These are phyloP conservation scores for Suhomyces anneliseae DNA, from an alignment of 1,139 yeast species.

Conservation along the genomic window DNA sequence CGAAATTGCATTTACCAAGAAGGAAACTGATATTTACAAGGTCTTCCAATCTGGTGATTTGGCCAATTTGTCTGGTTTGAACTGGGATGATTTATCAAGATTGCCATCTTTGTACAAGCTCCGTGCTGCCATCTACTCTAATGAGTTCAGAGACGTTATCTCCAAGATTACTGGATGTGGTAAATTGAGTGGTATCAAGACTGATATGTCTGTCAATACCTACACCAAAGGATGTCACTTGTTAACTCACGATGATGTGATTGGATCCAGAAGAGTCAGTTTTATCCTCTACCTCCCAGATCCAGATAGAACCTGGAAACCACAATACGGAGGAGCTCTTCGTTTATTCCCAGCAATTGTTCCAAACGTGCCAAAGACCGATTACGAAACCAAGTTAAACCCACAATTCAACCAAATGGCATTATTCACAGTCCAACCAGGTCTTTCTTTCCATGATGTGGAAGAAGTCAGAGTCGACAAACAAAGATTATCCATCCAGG, in stretches of 20 bases:
- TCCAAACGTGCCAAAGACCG: slow-evolving; percentile 88
- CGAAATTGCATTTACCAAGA: slow-evolving; percentile 86
- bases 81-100: slow-evolving; percentile 70
- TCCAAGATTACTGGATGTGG: slow-evolving; percentile 87
- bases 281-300: slow-evolving; percentile 91
- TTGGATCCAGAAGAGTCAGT: slow-evolving; percentile 91
- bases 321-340: slow-evolving; percentile 88
- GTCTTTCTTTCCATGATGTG: slow-evolving; percentile 94
- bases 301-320: slow-evolving; percentile 85
- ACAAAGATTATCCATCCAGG: slow-evolving; percentile 89
- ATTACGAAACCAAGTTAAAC: slow-evolving; percentile 64
- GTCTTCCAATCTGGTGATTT: slow-evolving; percentile 94
- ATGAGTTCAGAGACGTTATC: slow-evolving; percentile 78
- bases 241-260: slow-evolving; percentile 95
- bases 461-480: slow-evolving; percentile 93
- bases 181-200: slow-evolving; percentile 80
- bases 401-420: slow-evolving; percentile 97
- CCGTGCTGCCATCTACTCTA: slow-evolving; percentile 84
- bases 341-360: slow-evolving; percentile 83
- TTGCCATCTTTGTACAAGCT: slow-evolving; percentile 74
- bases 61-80: slow-evolving; percentile 86
- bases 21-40: slow-evolving; percentile 96
- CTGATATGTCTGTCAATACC: slow-evolving; percentile 90
- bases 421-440: slow-evolving; percentile 94
- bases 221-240: slow-evolving; percentile 93